Percentiles rank a stretch among this genome's conserved stretches.
phyloP scores from a whole-genome alignment of 495 filamentous ascomycete species.

The Penicillium riverlandense region DNA sequence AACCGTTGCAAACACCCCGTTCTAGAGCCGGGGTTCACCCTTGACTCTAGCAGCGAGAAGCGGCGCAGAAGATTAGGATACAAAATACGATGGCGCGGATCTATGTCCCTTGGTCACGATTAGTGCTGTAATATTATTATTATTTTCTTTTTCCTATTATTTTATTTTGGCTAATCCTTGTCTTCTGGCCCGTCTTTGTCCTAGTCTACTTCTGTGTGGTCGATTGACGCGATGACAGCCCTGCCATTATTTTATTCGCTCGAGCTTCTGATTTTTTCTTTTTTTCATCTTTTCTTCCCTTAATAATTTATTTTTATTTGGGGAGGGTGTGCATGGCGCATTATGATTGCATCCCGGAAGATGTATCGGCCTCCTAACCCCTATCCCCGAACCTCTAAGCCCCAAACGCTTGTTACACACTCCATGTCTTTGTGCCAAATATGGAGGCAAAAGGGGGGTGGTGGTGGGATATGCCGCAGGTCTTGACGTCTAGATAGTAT shows the following conservation, averaged over 20 bases:
- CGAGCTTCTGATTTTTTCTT: too few species aligned
- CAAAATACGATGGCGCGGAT: constrained; percentile 7
- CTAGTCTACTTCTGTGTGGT: not conserved
- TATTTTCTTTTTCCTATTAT: constrained; percentile 1
- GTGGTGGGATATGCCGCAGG: too few species aligned
- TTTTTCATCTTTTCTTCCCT: too few species aligned
- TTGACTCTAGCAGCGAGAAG: too few species aligned
- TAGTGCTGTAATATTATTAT: constrained; percentile 2
- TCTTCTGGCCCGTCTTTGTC: constrained; percentile 6
- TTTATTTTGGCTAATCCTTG: constrained; percentile 6
- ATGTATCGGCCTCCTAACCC: too few species aligned
- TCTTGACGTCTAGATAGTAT: not conserved
- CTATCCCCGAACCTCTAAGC: not conserved
- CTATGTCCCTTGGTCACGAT: constrained; percentile 4
- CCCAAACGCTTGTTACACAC: too few species aligned
- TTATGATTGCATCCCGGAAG: too few species aligned
- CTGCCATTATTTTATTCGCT: too few species aligned
- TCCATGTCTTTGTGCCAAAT: constrained; percentile 13
- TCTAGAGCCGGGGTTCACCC: too few species aligned
- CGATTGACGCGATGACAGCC: not conserved
- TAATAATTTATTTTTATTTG: too few species aligned
- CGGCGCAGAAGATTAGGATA: constrained; percentile 1
- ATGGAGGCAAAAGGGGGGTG: not conserved
- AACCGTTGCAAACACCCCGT: too few species aligned
- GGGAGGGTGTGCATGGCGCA: too few species aligned